Conservation (phyloP, 345 rosid species). For the Kernera saxatilis region DNA sequence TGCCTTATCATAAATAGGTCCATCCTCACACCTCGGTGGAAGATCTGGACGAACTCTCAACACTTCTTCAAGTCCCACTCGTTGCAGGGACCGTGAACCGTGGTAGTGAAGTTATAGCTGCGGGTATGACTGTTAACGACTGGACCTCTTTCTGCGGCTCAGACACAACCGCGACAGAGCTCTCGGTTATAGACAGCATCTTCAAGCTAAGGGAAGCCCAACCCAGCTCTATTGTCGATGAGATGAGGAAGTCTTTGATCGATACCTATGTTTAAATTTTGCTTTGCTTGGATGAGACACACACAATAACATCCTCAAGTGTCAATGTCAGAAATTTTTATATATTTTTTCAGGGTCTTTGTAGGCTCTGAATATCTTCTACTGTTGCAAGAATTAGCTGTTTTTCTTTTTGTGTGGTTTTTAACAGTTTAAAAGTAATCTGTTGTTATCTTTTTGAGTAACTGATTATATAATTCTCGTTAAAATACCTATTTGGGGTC, state of each 20-base stretch:
- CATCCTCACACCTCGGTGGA: slow-evolving; percentile 93
- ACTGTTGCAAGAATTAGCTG: slow-evolving; percentile 13
- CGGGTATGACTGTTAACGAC: slow-evolving; percentile 84
- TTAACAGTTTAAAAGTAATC: not conserved
- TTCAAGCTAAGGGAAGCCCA: slow-evolving; percentile 93
- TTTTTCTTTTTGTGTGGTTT: not conserved
- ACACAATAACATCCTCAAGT: not conserved
- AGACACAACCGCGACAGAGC: slow-evolving; percentile 90
- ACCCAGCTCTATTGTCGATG: slow-evolving; percentile 71
- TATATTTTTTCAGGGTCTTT: not conserved
- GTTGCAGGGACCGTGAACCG: slow-evolving; percentile 85
- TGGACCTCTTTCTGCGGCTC: slow-evolving; percentile 90
- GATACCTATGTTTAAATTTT: slow-evolving; percentile 62
- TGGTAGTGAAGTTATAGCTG: slow-evolving; percentile 80
- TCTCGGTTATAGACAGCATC: slow-evolving; percentile 81
- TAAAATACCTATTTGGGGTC: not conserved
- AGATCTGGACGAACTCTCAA: slow-evolving; percentile 92
- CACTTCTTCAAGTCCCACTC: slow-evolving; percentile 74
- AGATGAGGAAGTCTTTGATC: slow-evolving; percentile 89
- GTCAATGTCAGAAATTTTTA: not conserved
- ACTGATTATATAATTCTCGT: not conserved
- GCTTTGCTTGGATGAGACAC: slow-evolving; percentile 8
- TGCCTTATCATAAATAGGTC: slow-evolving; percentile 41
- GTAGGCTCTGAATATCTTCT: not conserved
- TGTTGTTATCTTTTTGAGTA: not conserved